Conservation (phyloP, 805 yeast species). For the Saccharomycopsis sp. region DNA sequence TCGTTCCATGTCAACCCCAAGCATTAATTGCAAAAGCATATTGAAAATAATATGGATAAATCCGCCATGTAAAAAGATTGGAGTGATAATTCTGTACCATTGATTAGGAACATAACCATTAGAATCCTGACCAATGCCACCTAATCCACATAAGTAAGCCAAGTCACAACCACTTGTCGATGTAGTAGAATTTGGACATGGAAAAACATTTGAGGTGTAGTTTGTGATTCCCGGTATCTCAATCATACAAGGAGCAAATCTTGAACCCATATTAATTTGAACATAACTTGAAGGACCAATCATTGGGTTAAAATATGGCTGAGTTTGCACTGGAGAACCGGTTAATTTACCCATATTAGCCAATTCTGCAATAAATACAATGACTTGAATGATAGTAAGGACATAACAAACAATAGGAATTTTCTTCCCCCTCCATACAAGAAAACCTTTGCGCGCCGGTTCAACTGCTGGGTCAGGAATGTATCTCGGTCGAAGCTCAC, state of each 20-base stretch:
- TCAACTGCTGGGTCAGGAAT: slow-evolving; percentile 5
- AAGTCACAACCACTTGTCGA: slow-evolving; percentile 47
- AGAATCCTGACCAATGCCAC: slow-evolving; percentile 32
- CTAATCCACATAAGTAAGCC: slow-evolving; percentile 53
- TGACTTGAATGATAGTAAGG: slow-evolving; percentile 38
- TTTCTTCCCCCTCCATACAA: slow-evolving; percentile 19
- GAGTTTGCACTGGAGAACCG: slow-evolving; percentile 57
- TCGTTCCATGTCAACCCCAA: slow-evolving; percentile 55
- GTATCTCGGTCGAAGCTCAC: slow-evolving; percentile 18
- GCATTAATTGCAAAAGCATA: slow-evolving; percentile 49
- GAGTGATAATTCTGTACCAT: slow-evolving; percentile 64
- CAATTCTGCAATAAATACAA: slow-evolving; percentile 57
- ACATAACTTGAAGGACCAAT: slow-evolving; percentile 66
- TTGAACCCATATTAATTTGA: slow-evolving; percentile 61
- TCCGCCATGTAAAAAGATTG: slow-evolving; percentile 71
- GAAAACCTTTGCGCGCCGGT: slow-evolving; percentile 9
- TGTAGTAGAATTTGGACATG: slow-evolving; percentile 64
- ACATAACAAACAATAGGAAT: slow-evolving; percentile 25
- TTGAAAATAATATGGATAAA: slow-evolving; percentile 62
- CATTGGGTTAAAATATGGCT: slow-evolving; percentile 75
- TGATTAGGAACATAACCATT: slow-evolving; percentile 44
- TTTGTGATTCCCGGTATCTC: slow-evolving; percentile 43
- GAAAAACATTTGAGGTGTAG: slow-evolving; percentile 40
- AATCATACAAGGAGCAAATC: slow-evolving; percentile 69
- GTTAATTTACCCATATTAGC: slow-evolving; percentile 50